phyloP scores from a whole-genome alignment of 257 asterid genomes.

The Fraxinus anomala region DNA sequence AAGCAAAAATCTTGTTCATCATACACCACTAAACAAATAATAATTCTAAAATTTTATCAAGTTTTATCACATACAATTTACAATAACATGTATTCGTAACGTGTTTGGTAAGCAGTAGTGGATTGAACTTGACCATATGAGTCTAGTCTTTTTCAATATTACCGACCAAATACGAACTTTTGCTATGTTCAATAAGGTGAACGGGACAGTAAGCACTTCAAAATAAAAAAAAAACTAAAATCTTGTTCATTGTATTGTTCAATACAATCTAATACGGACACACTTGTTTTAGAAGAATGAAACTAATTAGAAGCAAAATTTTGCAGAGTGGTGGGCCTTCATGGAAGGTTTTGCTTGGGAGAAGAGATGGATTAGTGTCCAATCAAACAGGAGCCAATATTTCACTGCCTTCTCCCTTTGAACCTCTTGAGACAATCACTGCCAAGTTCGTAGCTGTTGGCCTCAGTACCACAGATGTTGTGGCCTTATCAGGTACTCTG shows the following conservation, averaged over 20 bases:
- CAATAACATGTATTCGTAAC: too few species aligned
- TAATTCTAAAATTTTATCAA: too few species aligned
- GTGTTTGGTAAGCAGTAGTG: too few species aligned
- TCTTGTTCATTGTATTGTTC: neutral
- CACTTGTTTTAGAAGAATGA: neutral
- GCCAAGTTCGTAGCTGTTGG: conserved; percentile 57
- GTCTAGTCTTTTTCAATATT: too few species aligned
- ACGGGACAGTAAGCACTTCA: too few species aligned
- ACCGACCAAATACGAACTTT: too few species aligned
- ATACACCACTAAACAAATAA: too few species aligned
- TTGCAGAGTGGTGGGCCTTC: conserved; percentile 81
- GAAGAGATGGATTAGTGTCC: conserved; percentile 75
- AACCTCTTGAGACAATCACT: conserved; percentile 42
- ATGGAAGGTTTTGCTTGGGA: conserved; percentile 72
- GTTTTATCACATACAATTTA: too few species aligned
- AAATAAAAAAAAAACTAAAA: too few species aligned
- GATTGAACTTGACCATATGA: too few species aligned
- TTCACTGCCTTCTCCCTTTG: conserved; percentile 72
- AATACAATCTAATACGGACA: neutral
- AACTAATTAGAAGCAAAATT: neutral
- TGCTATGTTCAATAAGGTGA: too few species aligned
- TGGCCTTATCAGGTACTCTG: conserved; percentile 64
- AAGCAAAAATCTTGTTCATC: neutral
- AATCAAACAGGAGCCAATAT: conserved; percentile 65
- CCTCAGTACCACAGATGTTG: conserved; percentile 63